Conservation (phyloP, 2,329 filamentous ascomycete species). For the Corniculantispora saksenae region DNA sequence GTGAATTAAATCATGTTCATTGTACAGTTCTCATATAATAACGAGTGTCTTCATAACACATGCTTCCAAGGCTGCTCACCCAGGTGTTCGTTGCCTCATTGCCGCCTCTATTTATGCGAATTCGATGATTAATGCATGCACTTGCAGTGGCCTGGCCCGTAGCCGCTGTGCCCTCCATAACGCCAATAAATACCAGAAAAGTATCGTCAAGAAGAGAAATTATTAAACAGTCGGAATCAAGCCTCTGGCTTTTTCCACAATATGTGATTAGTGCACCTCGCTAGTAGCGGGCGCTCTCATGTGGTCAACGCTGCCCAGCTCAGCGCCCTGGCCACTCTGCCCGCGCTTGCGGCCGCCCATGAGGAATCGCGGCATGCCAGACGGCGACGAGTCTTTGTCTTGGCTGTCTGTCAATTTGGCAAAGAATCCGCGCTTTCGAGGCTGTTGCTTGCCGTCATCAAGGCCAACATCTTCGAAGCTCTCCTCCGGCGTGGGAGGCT, state of each 20-base stretch:
- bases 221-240: background rate
- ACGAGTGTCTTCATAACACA: background rate
- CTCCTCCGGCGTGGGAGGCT: conserved; percentile 72
- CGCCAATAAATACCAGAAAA: conserved; percentile 11
- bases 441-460: conserved; percentile 64
- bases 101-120: conserved; percentile 5
- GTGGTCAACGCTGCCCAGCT: conserved; percentile 65
- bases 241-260: background rate
- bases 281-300: conserved; percentile 25
- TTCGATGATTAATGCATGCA: background rate
- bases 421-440: conserved; percentile 70
- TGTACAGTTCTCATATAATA: background rate
- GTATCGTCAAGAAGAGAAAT: background rate
- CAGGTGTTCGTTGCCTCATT: background rate
- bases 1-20: background rate
- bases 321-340: conserved; percentile 64
- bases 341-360: conserved; percentile 72
- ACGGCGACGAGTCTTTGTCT: conserved; percentile 36
- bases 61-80: background rate
- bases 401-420: conserved; percentile 68
- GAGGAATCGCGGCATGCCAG: conserved; percentile 60
- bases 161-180: background rate
- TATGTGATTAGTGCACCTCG: background rate
- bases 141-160: background rate
- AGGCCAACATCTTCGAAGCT: conserved; percentile 89